Percentiles rank a stretch among this genome's conserved stretches.
Conservation (phyloP, 2,329 filamentous ascomycete species). For the Pseudomassariella vexata region DNA sequence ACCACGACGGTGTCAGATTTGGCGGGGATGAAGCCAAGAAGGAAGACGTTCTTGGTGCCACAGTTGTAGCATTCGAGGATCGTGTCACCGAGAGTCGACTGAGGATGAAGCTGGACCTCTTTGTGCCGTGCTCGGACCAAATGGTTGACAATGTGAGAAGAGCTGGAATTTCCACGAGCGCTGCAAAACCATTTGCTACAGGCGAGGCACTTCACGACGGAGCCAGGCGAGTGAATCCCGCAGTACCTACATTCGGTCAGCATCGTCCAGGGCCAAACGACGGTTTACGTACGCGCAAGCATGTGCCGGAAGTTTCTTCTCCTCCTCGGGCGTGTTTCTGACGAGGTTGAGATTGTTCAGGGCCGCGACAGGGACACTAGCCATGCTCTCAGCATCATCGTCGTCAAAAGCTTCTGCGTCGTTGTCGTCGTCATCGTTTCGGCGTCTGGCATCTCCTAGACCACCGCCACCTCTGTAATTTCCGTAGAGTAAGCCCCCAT, state of each 20-base stretch:
- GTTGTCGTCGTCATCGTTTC: slow-evolving; percentile 85
- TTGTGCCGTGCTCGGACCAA: slow-evolving; percentile 96
- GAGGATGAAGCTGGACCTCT: slow-evolving; percentile 94
- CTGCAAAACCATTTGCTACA: slow-evolving; percentile 99
- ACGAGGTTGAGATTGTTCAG: slow-evolving; percentile 60
- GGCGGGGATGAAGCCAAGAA: slow-evolving; percentile 95
- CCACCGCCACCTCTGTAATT: slow-evolving; percentile 56
- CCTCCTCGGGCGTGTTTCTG: slow-evolving; percentile 58
- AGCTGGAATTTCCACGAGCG: slow-evolving; percentile 91
- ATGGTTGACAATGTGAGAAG: slow-evolving; percentile 97
- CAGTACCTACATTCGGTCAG: slow-evolving; percentile 62
- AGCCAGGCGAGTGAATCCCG: slow-evolving; percentile 91
- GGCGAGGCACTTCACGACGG: slow-evolving; percentile 90
- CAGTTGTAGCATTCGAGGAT: slow-evolving; percentile 99
- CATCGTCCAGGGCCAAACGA: slow-evolving; percentile 7
- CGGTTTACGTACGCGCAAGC: slow-evolving; percentile 77
- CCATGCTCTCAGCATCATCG: slow-evolving; percentile 73
- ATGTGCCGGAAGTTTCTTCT: slow-evolving; percentile 86
- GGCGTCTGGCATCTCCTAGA: slow-evolving; percentile 43
- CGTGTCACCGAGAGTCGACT: slow-evolving; percentile 89
- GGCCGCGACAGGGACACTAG: slow-evolving; percentile 75
- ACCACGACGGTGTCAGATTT: slow-evolving; percentile 99
- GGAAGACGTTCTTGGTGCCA: slow-evolving; percentile 97
- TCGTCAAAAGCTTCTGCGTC: slow-evolving; percentile 70
- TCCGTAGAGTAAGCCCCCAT: slow-evolving; percentile 76